A percentile compares a stretch with the other conserved stretches of the same genome.
Evolutionary conservation across 2,329 filamentous ascomycete genomes (phyloP).

Genomic region (Calonectria henricotiae): DNA sequence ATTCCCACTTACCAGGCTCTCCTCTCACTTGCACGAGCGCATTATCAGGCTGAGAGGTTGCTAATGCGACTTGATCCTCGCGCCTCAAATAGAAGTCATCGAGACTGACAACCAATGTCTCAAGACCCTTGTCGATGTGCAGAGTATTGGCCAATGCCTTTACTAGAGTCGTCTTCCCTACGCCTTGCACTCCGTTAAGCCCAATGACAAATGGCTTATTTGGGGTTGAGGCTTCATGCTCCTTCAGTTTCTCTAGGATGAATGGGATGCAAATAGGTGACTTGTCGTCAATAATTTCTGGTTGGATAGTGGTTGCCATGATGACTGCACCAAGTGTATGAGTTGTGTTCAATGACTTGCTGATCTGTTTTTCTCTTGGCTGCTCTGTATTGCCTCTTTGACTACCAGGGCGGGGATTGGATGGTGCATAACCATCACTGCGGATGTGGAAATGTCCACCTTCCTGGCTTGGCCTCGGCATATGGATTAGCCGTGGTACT

Average conservation of each 20-base stretch:
- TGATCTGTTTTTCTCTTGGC: not conserved
- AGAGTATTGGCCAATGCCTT: slow-evolving; percentile 13
- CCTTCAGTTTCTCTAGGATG: slow-evolving; percentile 4
- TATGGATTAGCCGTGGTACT: slow-evolving; percentile 6
- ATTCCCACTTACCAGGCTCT: slow-evolving; percentile 6
- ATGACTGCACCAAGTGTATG: not conserved
- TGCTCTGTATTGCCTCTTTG: not conserved
- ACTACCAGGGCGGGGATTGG: slow-evolving; percentile 10
- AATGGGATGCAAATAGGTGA: slow-evolving; percentile 14
- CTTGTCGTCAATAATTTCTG: slow-evolving; percentile 19
- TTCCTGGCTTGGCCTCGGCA: not conserved
- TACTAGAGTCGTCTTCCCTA: slow-evolving; percentile 1
- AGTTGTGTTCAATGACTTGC: not conserved
- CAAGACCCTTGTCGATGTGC: not conserved
- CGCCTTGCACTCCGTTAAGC: slow-evolving; percentile 5
- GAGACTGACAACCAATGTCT: slow-evolving; percentile 10
- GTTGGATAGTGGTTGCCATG: not conserved
- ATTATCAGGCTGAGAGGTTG: slow-evolving; percentile 11
- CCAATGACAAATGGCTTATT: slow-evolving; percentile 11
- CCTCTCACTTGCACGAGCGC: slow-evolving; percentile 16
- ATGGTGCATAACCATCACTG: slow-evolving; percentile 2
- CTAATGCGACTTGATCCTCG: slow-evolving; percentile 7
- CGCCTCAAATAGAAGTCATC: slow-evolving; percentile 19
- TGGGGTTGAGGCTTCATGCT: not conserved
- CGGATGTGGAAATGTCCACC: slow-evolving; percentile 20